A percentile compares a stretch with the other conserved stretches of the same genome.
These are phyloP conservation scores for Phyllosticta citribraziliensis DNA, from an alignment of 2,329 filamentous ascomycete species.

Conservation along the genomic window DNA sequence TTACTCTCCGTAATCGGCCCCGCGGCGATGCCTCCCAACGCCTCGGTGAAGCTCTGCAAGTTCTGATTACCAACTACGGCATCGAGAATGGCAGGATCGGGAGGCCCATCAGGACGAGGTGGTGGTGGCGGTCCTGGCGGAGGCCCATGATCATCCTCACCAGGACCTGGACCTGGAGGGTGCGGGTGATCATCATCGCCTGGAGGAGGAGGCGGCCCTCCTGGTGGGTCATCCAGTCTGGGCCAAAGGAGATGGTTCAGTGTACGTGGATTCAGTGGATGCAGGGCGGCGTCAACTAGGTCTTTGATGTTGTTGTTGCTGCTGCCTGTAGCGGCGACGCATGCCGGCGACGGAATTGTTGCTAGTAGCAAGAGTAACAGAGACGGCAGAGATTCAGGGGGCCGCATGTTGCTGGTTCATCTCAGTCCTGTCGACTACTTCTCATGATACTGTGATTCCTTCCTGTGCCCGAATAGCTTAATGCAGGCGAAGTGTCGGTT, in stretches of 20 bases:
- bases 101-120: background rate
- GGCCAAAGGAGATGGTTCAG: background rate
- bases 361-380: background rate
- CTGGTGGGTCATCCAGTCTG: background rate
- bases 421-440: background rate
- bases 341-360: background rate
- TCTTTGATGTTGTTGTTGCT: background rate
- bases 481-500: background rate
- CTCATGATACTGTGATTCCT: background rate
- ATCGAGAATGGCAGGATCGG: background rate
- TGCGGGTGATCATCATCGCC: too few species aligned
- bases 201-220: background rate
- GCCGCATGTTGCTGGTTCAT: background rate
- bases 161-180: too few species aligned
- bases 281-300: background rate
- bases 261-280: background rate
- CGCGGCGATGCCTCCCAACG: constrained; percentile 40
- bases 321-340: background rate
- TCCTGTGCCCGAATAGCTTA: background rate
- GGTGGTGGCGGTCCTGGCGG: background rate
- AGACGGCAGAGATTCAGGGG: background rate
- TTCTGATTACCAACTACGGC: background rate
- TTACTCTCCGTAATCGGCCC: constrained; percentile 37
- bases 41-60: constrained; percentile 24
- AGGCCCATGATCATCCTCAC: background rate